Evolutionary conservation across 805 yeast genomes (phyloP), one percentile per base, ranked within the genome.

Genomic region (Yarrowia sp.): DNA sequence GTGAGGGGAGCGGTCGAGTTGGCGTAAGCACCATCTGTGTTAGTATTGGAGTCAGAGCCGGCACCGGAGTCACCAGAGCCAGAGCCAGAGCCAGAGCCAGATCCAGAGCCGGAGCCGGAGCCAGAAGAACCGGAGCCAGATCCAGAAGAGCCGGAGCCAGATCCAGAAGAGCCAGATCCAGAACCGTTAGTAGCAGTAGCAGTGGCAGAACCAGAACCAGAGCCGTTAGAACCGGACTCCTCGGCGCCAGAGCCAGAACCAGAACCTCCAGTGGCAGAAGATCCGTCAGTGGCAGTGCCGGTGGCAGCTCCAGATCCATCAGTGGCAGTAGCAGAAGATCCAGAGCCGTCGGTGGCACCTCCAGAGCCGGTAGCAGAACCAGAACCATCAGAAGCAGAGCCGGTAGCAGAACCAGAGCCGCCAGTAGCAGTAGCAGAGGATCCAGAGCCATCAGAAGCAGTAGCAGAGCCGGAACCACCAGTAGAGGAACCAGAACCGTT

Each of bases 111-210:
- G 3, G 53, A 32, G 2, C 14, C 8, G 14, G 59, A 14, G 45
- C 11, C 26, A 16, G 19, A 19, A 19, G 55, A 49, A 40, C 40
- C 11, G 12, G 38, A 14, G 16, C 38, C 53, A 32, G 53, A 26
- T 9, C n/a, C 53, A 26, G n/a, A 41, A 36, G 56, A 36, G n/a
- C 42, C 56, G 11, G 56, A 52, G 42, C 56, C 56, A 35, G 56
- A 52, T 14, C 26, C n/a, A 49, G 53, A 49, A n/a, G 38, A 36
- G 5, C 42, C 56, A 38, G 52, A 48, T 8, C 38, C 56, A 10
- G 53, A 32, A 1, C 53, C 45, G 10, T 19, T 41, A 11, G 56
- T n/a, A n/a, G 45, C 59, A 38, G 52, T 38, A 8, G 12, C 38
- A 16, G 41, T 1, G 3, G n/a, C 50, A n/a, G 50, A 1, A 8